A percentile compares a stretch with the other conserved stretches of the same genome.
phyloP scores from a whole-genome alignment of 108 stramenopile genomes.

The Asterionellopsis glacialis region DNA sequence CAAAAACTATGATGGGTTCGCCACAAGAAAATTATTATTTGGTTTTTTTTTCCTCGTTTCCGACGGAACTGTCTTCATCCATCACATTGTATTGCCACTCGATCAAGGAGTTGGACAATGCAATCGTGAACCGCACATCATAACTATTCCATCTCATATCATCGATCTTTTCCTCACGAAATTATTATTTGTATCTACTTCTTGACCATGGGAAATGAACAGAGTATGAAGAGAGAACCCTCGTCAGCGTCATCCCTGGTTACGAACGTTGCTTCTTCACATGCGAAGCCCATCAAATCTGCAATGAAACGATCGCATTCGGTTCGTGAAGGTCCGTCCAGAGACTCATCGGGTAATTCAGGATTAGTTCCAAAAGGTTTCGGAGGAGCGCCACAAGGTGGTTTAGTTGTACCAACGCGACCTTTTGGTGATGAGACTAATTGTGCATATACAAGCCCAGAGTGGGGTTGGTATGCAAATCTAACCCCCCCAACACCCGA shows the following conservation, averaged over 20 bases:
- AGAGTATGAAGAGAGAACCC: slow-evolving; percentile 16
- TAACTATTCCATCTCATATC: neutral
- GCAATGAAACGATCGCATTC: slow-evolving; percentile 31
- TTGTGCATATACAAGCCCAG: slow-evolving; percentile 49
- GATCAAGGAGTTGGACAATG: neutral
- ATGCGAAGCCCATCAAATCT: slow-evolving; percentile 22
- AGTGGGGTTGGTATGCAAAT: slow-evolving; percentile 77
- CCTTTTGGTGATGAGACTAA: slow-evolving; percentile 10
- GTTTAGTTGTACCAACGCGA: slow-evolving; percentile 36
- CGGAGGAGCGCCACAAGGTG: slow-evolving; percentile 26
- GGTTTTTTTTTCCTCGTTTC: too few relatives aligned
- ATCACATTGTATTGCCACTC: too few relatives aligned
- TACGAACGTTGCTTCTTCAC: slow-evolving; percentile 16
- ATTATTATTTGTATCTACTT: neutral
- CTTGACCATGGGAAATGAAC: slow-evolving; percentile 32
- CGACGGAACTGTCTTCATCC: too few relatives aligned
- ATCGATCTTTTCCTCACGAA: neutral
- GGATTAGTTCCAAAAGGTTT: slow-evolving; percentile 38
- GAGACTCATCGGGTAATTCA: neutral
- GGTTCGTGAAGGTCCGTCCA: slow-evolving; percentile 5
- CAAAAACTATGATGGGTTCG: too few relatives aligned
- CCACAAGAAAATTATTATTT: too few relatives aligned
- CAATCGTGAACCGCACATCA: neutral
- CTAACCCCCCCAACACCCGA: slow-evolving; percentile 78
- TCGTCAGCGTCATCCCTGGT: slow-evolving; percentile 32